Evolutionary conservation across 345 rosid species (phyloP).

Genomic region (Murraya paniculata): DNA sequence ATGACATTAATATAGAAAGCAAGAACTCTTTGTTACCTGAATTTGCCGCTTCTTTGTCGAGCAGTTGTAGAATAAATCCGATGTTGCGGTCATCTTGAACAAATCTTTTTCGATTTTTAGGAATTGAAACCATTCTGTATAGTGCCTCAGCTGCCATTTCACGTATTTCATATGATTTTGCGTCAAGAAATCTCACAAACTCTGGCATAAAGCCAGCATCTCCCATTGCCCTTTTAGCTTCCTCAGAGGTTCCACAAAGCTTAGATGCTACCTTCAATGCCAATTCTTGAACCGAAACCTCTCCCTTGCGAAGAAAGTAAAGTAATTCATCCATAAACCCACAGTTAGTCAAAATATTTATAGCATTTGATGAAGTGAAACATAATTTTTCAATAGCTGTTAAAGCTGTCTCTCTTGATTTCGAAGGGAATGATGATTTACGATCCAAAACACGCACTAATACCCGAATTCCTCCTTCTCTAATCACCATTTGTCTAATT

Average conservation of each 20-base stretch:
- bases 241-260: conserved; percentile 64
- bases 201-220: conserved; percentile 83
- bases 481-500: conserved; percentile 45
- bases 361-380: conserved; percentile 46
- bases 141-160: conserved; percentile 78
- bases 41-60: conserved; percentile 59
- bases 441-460: conserved; percentile 66
- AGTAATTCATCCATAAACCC: conserved; percentile 62
- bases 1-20: conserved; percentile 64
- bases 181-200: conserved; percentile 66
- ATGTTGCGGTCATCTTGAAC: conserved; percentile 68
- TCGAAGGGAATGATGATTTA: conserved; percentile 38
- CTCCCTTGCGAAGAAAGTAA: conserved; percentile 55
- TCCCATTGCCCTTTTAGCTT: conserved; percentile 63
- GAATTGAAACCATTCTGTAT: conserved; percentile 49
- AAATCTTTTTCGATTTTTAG: conserved; percentile 66
- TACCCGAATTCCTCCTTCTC: conserved; percentile 64
- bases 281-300: conserved; percentile 71
- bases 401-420: conserved; percentile 61
- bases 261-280: conserved; percentile 64
- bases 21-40: conserved; percentile 55
- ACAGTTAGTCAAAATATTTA: conserved; percentile 39
- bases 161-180: conserved; percentile 70
- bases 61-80: conserved; percentile 52
- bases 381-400: conserved; percentile 71